These are phyloP conservation scores for Aciculosporium take DNA, from an alignment of 2,329 filamentous ascomycete genomes.

Conservation along the genomic window DNA sequence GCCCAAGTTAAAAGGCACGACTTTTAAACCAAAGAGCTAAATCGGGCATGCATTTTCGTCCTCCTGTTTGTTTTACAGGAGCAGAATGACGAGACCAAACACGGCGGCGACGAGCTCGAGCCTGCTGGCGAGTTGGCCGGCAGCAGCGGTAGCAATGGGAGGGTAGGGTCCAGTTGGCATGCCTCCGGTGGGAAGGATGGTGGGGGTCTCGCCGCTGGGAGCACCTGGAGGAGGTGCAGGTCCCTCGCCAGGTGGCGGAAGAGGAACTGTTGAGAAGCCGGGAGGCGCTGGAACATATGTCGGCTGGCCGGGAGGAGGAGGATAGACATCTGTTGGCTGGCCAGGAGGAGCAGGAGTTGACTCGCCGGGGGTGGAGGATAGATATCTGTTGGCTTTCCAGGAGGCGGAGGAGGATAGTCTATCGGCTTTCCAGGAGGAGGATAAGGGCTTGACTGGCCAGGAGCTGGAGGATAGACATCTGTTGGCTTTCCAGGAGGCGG, in stretches of 20 bases:
- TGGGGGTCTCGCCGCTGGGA: background rate
- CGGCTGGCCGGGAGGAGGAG: slow-evolving; percentile 1
- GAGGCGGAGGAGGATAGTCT: background rate
- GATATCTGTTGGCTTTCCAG: background rate
- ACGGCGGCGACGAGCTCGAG: slow-evolving; percentile 17
- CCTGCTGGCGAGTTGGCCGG: slow-evolving; percentile 17
- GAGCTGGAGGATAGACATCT: background rate
- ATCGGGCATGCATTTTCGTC: too few relatives aligned
- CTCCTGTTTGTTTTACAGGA: slow-evolving; percentile 7
- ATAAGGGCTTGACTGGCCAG: background rate
- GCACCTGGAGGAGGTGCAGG: background rate
- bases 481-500: background rate
- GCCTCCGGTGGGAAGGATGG: background rate
- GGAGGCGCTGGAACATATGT: background rate
- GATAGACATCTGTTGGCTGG: background rate
- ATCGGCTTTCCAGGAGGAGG: slow-evolving; percentile 1
- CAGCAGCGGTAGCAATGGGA: slow-evolving; percentile 16
- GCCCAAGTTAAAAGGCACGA: background rate
- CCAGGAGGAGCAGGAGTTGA: background rate
- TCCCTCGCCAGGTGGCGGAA: background rate
- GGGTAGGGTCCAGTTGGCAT: slow-evolving; percentile 2
- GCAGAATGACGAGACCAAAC: slow-evolving; percentile 18
- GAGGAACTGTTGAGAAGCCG: background rate
- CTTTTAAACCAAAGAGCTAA: too few relatives aligned
- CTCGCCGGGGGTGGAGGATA: background rate